A percentile compares a stretch with the other conserved stretches of the same genome.
Evolutionary conservation across 371 early-diverging fungal species (phyloP).

Genomic region (Lichtheimia corymbifera): DNA sequence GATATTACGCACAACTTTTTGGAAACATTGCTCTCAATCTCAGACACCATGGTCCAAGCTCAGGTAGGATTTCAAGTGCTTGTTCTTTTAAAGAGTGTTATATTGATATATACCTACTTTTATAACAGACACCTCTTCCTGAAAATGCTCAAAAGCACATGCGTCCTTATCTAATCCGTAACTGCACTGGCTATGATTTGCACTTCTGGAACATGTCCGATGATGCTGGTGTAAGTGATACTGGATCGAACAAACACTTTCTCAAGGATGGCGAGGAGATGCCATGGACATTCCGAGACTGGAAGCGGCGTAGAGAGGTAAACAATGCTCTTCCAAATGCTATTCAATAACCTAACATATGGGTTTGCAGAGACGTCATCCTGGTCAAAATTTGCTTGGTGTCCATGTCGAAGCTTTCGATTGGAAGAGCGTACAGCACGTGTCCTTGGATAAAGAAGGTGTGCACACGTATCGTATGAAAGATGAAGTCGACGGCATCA

Average conservation of each 20-base stretch:
- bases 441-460: slow-evolving; percentile 79
- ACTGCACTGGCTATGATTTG: slow-evolving; percentile 77
- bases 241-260: slow-evolving; percentile 47
- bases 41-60: slow-evolving; percentile 27
- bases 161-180: slow-evolving; percentile 72
- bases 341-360: neutral
- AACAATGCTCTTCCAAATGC: neutral
- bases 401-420: slow-evolving; percentile 66
- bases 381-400: slow-evolving; percentile 63
- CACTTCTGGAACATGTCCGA: slow-evolving; percentile 76
- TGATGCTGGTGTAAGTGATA: slow-evolving; percentile 28
- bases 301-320: slow-evolving; percentile 76
- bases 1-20: slow-evolving; percentile 76
- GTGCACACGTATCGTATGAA: slow-evolving; percentile 59
- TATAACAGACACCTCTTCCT: slow-evolving; percentile 18
- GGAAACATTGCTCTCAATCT: slow-evolving; percentile 59
- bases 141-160: slow-evolving; percentile 35
- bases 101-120: neutral
- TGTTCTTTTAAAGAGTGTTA: too few relatives aligned
- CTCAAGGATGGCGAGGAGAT: slow-evolving; percentile 59
- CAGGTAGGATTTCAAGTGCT: slow-evolving; percentile 14
- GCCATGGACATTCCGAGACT: slow-evolving; percentile 84
- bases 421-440: slow-evolving; percentile 74
- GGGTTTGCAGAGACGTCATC: slow-evolving; percentile 13
- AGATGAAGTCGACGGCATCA: slow-evolving; percentile 62